Evolutionary conservation across 2,329 filamentous ascomycete species (phyloP), one percentile per base, ranked within the genome.

Genomic region (Coniochaeta hoffmannii): DNA sequence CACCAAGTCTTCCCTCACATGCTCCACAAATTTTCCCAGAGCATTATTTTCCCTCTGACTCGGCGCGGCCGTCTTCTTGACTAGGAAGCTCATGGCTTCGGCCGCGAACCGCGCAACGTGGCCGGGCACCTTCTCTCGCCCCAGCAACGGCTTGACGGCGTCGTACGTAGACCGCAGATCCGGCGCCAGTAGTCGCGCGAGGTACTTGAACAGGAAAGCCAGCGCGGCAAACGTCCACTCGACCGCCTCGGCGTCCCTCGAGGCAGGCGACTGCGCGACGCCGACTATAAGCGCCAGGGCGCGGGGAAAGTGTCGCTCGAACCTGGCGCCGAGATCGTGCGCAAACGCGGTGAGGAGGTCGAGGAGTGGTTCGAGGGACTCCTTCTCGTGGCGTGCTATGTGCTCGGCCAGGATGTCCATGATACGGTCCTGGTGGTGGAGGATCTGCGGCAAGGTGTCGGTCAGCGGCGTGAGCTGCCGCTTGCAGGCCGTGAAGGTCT

Each of bases 211-310:
- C 38, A 97, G 78, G 78, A 95, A 99, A 49, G 94, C 91, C 55
- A 99, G 77, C 63, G 90, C 92, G 12, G 87, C 90, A 72, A 99
- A 99, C 53, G 90, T 93, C 92, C 93, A 97, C 73, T 99, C 94
- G 53, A 97, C 89, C n/a, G 95, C 91, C 60, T 92, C 89, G 26
- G 89, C 86, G 65, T 89, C 87, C 56, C 88, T 80, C 54, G 89
- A 84, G 63, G 84, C 88, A 12, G 15, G 12, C n/a, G 49, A 51
- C 54, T 86, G 86, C 11, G 91, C 92, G 60, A 97, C 81, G 15
- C 84, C 83, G 36, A 89, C 82, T 55, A 99, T 84, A 54, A 95
- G 76, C 54, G 78, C 81, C 56, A 99, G 82, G 26, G 88, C 85
- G 53, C 82, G 80, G 49, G 84, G 80, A 68, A 96, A 97, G 69